Evolutionary conservation across 768 basidiomycete genomes (phyloP).

Genomic region (Termitomyces sp.): DNA sequence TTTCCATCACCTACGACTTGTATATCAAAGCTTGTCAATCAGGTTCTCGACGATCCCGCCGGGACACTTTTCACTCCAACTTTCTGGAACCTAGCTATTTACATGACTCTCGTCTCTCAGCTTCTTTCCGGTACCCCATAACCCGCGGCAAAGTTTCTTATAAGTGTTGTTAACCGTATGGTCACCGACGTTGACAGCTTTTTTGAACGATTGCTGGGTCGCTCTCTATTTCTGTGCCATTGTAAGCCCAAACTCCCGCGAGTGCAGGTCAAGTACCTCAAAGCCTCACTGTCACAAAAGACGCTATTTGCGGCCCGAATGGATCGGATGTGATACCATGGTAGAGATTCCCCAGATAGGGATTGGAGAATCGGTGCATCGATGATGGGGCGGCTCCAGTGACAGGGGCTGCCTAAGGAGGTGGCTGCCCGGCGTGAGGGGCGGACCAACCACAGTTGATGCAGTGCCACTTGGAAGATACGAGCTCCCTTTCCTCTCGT

Average conservation of each 20-base stretch:
- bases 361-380: no score
- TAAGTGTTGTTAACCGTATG: conserved; percentile 32
- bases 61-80: conserved; percentile 27
- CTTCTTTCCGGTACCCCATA: conserved; percentile 33
- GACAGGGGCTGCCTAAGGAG: no score
- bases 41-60: conserved; percentile 14
- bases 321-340: no score
- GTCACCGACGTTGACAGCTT: conserved; percentile 31
- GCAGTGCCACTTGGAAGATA: conserved; percentile 5
- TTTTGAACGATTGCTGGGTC: conserved; percentile 32
- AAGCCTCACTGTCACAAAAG: conserved; percentile 20
- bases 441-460: no score
- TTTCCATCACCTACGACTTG: conserved; percentile 16
- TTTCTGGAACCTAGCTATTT: conserved; percentile 35
- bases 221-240: conserved; percentile 17
- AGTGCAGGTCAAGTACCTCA: conserved; percentile 20
- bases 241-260: no score
- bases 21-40: conserved; percentile 16
- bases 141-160: conserved; percentile 26
- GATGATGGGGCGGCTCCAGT: no score
- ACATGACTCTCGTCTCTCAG: conserved; percentile 37
- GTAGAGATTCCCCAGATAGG: no score
- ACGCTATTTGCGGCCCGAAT: no score
- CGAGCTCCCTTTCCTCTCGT: conserved; percentile 26
- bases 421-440: no score